Percentiles rank a stretch among this genome's conserved stretches.
Conservation (phyloP, 2,329 filamentous ascomycete genomes). For the Aspergillus sp. region DNA sequence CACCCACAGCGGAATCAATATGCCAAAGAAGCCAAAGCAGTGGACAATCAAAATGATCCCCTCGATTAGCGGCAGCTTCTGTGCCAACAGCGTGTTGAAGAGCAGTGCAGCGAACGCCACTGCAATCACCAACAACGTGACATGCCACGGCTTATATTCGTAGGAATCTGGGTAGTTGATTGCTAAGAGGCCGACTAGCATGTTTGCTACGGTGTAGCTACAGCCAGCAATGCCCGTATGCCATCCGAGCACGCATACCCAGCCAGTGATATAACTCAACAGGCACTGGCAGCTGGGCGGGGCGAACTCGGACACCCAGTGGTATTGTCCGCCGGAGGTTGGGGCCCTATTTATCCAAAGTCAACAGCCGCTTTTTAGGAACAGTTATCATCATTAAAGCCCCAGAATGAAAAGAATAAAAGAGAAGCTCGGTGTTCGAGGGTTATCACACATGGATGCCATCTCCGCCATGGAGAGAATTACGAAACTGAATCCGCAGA, state of each 20-base stretch:
- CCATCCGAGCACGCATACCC: constrained; percentile 43
- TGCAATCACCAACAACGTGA: constrained; percentile 43
- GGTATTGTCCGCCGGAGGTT: constrained; percentile 44
- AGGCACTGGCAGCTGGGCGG: constrained; percentile 35
- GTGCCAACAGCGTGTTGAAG: constrained; percentile 53
- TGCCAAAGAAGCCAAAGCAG: constrained; percentile 47
- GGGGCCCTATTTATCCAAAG: constrained; percentile 28
- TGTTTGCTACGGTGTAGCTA: constrained; percentile 35
- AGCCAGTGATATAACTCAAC: constrained; percentile 42
- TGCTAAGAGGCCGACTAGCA: constrained; percentile 39
- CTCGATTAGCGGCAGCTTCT: constrained; percentile 53
- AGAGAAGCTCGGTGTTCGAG: too few relatives aligned
- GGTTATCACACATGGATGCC: constrained; percentile 46
- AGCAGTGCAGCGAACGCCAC: constrained; percentile 50
- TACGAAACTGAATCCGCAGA: constrained; percentile 41
- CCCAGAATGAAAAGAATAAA: too few relatives aligned
- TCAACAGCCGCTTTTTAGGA: too few relatives aligned
- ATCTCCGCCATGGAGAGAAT: constrained; percentile 45
- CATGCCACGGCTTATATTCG: constrained; percentile 31
- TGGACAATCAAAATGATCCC: constrained; percentile 54
- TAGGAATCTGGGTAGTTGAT: constrained; percentile 34
- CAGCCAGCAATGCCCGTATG: constrained; percentile 37
- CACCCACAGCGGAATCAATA: constrained; percentile 41
- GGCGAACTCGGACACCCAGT: constrained; percentile 44
- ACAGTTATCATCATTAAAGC: too few relatives aligned